Conservation (phyloP, 2,329 filamentous ascomycete species). For the Fonsecaea erecta region DNA sequence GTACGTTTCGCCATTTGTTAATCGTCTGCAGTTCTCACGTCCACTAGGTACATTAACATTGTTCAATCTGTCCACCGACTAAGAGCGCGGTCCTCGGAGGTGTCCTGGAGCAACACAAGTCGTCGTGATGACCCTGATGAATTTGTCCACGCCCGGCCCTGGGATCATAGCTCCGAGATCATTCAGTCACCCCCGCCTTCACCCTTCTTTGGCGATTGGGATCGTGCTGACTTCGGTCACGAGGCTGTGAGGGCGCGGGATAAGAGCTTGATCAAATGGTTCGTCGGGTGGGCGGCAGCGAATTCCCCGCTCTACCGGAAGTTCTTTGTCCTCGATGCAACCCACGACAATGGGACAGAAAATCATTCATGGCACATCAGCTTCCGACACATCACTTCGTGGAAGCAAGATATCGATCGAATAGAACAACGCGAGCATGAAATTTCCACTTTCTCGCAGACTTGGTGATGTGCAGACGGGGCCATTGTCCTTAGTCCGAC, state of each 20-base stretch:
- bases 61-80: constrained; percentile 14
- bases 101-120: neutral
- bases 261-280: constrained; percentile 22
- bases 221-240: neutral
- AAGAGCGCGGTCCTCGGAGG: neutral
- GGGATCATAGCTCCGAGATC: constrained; percentile 5
- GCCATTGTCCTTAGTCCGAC: too few relatives aligned
- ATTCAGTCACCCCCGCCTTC: constrained; percentile 15
- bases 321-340: constrained; percentile 24
- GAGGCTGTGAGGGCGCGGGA: constrained; percentile 20
- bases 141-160: neutral
- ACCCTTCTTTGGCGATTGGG: neutral
- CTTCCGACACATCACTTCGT: constrained; percentile 11
- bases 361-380: constrained; percentile 23
- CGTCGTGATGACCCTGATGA: constrained; percentile 5
- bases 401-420: neutral
- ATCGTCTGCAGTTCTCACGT: neutral
- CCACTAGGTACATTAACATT: constrained; percentile 17
- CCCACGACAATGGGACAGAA: constrained; percentile 18
- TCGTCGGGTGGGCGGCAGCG: constrained; percentile 26
- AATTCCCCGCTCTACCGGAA: constrained; percentile 18
- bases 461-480: too few relatives aligned
- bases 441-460: too few relatives aligned
- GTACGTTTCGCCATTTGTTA: constrained; percentile 2
- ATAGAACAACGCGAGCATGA: neutral